Evolutionary conservation across 148 eudicot species (phyloP).

Genomic region (Polygonum maritimum): DNA sequence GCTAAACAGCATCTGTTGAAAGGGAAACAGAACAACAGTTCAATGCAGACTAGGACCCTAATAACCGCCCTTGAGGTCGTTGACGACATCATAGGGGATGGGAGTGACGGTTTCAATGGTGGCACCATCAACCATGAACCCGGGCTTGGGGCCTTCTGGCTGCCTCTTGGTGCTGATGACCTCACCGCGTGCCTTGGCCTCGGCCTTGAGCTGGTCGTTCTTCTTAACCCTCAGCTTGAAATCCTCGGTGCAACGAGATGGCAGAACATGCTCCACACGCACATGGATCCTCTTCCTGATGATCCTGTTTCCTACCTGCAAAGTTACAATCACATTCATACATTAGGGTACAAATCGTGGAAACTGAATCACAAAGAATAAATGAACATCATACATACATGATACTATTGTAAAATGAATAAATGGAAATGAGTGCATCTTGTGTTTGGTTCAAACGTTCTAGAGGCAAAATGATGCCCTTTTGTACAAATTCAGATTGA

Average conservation of each 20-base stretch:
- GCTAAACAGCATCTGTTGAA: no score
- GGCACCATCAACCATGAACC: slow-evolving; percentile 49
- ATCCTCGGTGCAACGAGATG: slow-evolving; percentile 50
- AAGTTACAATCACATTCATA: no score
- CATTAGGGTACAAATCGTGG: no score
- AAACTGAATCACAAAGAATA: no score
- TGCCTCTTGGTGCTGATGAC: slow-evolving; percentile 59
- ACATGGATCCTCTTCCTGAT: slow-evolving; percentile 52
- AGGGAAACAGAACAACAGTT: no score
- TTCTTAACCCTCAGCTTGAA: slow-evolving; percentile 32
- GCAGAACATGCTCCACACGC: slow-evolving; percentile 49
- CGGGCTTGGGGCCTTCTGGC: slow-evolving; percentile 47
- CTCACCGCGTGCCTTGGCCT: slow-evolving; percentile 45
- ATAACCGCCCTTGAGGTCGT: slow-evolving; percentile 49
- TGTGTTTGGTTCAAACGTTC: no score
- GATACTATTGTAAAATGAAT: no score
- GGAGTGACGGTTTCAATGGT: slow-evolving; percentile 50
- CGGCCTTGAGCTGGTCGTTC: slow-evolving; percentile 55
- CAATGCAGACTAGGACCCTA: no score
- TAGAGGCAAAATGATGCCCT: no score
- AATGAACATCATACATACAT: no score
- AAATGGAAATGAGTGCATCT: no score
- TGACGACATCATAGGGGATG: slow-evolving; percentile 55
- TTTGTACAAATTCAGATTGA: no score
- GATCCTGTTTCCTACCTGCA: slow-evolving; percentile 49